Evolutionary conservation across 805 yeast species (phyloP).

Genomic region (Hanseniaspora mollemarum): DNA sequence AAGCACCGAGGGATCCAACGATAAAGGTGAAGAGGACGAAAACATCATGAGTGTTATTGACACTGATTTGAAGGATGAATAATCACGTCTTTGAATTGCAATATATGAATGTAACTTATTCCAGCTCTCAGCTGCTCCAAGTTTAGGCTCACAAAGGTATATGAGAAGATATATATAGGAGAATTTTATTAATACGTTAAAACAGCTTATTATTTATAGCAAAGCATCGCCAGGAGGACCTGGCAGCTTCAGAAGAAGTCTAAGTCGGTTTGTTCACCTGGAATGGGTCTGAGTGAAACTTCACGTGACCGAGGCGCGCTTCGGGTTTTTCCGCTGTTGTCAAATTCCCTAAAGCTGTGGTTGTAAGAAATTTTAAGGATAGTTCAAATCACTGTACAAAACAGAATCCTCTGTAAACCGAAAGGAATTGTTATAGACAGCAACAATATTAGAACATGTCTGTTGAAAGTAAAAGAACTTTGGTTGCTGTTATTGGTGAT

Average conservation of each 20-base stretch:
- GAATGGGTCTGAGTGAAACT: background rate
- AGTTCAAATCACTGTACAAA: no score
- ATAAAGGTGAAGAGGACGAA: background rate
- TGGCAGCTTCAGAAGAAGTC: background rate
- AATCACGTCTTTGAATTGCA: background rate
- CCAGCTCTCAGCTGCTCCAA: no score
- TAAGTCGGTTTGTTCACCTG: background rate
- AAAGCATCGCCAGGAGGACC: no score
- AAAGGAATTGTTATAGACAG: no score
- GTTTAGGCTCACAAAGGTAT: background rate
- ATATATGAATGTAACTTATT: background rate
- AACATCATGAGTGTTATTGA: slow-evolving; percentile 7
- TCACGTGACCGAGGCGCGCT: background rate
- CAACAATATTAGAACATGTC: no score
- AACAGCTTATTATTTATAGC: background rate
- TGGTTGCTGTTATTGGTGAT: slow-evolving; percentile 91
- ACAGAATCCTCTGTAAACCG: background rate
- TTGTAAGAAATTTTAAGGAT: background rate
- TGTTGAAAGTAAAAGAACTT: slow-evolving; percentile 47
- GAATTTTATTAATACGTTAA: background rate
- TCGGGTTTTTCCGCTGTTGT: background rate
- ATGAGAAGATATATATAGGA: background rate
- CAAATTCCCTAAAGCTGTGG: no score
- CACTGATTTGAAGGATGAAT: slow-evolving; percentile 7
- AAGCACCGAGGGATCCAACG: background rate